A percentile compares a stretch with the other conserved stretches of the same genome.
phyloP scores from a whole-genome alignment of 805 yeast genomes.

The Blastobotrys robertii region DNA sequence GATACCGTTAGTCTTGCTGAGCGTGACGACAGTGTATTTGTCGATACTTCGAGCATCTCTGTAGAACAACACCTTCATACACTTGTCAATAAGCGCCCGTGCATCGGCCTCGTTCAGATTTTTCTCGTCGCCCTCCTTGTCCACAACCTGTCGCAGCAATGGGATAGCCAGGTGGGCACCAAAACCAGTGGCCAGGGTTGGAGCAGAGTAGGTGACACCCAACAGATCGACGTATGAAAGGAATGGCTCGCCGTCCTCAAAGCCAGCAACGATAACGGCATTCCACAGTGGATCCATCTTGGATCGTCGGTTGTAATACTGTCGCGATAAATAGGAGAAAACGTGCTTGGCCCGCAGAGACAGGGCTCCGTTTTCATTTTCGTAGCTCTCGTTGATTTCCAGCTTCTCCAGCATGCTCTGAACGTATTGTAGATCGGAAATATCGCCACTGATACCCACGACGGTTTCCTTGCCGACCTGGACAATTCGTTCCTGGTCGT shows the following conservation, averaged over 20 bases:
- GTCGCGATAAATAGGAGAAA: slow-evolving; percentile 76
- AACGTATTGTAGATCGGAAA: slow-evolving; percentile 84
- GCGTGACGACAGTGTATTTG: slow-evolving; percentile 69
- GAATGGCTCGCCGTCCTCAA: slow-evolving; percentile 58
- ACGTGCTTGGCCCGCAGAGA: slow-evolving; percentile 74
- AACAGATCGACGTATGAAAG: slow-evolving; percentile 80
- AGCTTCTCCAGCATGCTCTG: slow-evolving; percentile 67
- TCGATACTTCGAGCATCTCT: slow-evolving; percentile 94
- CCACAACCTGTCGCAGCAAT: slow-evolving; percentile 73
- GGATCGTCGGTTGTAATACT: slow-evolving; percentile 77
- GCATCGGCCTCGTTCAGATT: slow-evolving; percentile 69
- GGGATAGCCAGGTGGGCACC: slow-evolving; percentile 95
- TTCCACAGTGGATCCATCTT: slow-evolving; percentile 98
- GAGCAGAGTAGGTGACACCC: slow-evolving; percentile 85
- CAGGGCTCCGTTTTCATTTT: slow-evolving; percentile 44
- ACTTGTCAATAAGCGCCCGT: slow-evolving; percentile 60
- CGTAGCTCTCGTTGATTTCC: slow-evolving; percentile 72
- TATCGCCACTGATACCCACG: slow-evolving; percentile 91
- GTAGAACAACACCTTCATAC: slow-evolving; percentile 91
- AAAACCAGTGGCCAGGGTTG: slow-evolving; percentile 90
- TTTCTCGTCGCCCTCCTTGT: slow-evolving; percentile 63
- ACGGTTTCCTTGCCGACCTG: slow-evolving; percentile 78
- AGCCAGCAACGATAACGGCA: slow-evolving; percentile 84
- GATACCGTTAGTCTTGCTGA: slow-evolving; percentile 54
- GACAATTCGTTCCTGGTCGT: slow-evolving; percentile 73